Conservation (phyloP, 2,329 filamentous ascomycete species). For the Exophiala spinifera region DNA sequence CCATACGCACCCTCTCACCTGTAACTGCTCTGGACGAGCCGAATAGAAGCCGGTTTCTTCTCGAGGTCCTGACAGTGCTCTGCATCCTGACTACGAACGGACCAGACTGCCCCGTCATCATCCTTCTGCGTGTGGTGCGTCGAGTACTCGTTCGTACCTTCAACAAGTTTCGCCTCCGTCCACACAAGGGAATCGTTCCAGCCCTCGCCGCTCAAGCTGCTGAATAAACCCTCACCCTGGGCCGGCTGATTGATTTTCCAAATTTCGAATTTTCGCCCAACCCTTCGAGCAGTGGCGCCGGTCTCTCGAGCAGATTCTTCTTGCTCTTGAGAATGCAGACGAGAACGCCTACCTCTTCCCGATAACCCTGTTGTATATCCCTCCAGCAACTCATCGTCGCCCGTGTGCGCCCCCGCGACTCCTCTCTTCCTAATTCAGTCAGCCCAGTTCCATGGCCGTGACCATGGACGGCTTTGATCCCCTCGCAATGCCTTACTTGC, state of each 20-base stretch:
- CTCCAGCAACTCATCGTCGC: not conserved
- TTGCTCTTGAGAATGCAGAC: constrained; percentile 12
- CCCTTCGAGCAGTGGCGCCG: constrained; percentile 6
- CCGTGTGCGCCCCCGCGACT: constrained; percentile 4
- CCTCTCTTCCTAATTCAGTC: not conserved
- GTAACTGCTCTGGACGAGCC: not conserved
- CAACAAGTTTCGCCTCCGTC: not conserved
- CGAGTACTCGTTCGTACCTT: not conserved
- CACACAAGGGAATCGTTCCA: not conserved
- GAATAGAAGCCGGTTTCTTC: not conserved
- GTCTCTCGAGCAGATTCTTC: constrained; percentile 8
- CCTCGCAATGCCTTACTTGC: constrained; percentile 62
- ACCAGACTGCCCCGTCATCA: too few relatives aligned
- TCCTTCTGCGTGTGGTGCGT: not conserved
- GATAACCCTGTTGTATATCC: not conserved
- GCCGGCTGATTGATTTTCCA: too few relatives aligned
- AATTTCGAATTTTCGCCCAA: constrained; percentile 7
- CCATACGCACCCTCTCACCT: not conserved
- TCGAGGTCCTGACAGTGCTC: not conserved
- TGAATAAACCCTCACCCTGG: constrained; percentile 7
- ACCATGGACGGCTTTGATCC: constrained; percentile 58
- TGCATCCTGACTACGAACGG: too few relatives aligned
- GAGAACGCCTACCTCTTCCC: constrained; percentile 2
- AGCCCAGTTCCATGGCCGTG: constrained; percentile 20
- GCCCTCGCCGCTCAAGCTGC: constrained; percentile 1